A percentile compares a stretch with the other conserved stretches of the same genome.
Conservation (phyloP, 1,139 yeast species). For the Protomyces macrosporus region DNA sequence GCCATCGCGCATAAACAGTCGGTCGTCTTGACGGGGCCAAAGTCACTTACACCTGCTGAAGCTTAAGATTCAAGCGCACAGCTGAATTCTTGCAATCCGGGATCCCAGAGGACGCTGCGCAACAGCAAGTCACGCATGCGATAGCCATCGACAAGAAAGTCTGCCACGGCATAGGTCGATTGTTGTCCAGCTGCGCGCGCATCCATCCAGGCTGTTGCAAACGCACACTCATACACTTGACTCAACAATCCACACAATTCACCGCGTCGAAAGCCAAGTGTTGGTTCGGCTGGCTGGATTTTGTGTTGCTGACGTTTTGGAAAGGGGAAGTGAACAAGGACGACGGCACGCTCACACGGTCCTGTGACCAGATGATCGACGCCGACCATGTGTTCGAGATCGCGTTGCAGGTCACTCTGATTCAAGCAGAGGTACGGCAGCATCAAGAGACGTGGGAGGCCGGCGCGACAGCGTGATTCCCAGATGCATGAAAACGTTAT, state of each 20-base stretch:
- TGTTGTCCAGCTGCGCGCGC: background rate
- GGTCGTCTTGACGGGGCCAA: background rate
- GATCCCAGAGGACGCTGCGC: background rate
- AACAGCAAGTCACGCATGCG: background rate
- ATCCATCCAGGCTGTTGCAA: background rate
- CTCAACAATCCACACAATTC: background rate
- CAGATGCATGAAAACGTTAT: background rate
- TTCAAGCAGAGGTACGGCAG: background rate
- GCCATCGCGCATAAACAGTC: background rate
- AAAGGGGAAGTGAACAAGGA: background rate
- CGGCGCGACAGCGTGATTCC: background rate
- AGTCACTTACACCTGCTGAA: background rate
- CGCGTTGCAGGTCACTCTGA: background rate
- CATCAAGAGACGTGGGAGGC: background rate
- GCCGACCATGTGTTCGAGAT: background rate
- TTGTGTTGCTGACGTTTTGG: background rate
- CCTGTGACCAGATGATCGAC: background rate
- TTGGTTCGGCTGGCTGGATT: background rate
- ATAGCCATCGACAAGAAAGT: background rate
- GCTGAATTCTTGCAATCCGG: background rate
- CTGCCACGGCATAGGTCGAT: background rate
- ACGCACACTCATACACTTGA: background rate
- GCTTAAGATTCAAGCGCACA: background rate
- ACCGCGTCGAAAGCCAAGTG: background rate
- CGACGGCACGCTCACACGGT: background rate